These are phyloP conservation scores for Ceratobasidium sp. DNA, from an alignment of 1,284 basidiomycete genomes.

Conservation along the genomic window DNA sequence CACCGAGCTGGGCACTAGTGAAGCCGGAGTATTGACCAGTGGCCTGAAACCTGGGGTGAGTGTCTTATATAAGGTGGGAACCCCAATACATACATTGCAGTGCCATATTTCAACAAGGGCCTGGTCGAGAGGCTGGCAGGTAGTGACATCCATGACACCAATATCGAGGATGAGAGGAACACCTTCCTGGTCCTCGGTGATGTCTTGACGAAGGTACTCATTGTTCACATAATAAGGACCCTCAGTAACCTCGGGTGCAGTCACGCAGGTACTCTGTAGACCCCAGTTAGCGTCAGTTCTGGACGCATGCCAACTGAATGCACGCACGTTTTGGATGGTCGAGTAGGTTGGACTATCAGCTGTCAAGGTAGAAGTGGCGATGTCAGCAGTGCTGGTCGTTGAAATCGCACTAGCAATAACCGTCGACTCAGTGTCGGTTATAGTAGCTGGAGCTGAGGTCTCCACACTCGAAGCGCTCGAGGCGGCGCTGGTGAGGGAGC, in stretches of 20 bases:
- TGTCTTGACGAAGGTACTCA: conserved; percentile 58
- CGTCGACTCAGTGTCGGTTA: conserved; percentile 7
- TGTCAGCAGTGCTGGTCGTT: neutral
- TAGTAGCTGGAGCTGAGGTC: neutral
- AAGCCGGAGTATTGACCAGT: conserved; percentile 54
- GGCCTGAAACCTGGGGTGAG: conserved; percentile 29
- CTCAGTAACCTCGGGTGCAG: conserved; percentile 52
- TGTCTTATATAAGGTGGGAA: neutral
- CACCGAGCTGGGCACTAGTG: conserved; percentile 46
- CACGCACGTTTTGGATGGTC: conserved; percentile 30
- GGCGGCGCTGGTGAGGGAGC: neutral
- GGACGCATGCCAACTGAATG: neutral
- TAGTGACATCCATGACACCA: conserved; percentile 75
- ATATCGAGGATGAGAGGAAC: conserved; percentile 65
- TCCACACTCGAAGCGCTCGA: neutral
- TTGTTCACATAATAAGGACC: conserved; percentile 57
- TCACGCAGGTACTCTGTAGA: conserved; percentile 42
- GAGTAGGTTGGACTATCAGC: conserved; percentile 25
- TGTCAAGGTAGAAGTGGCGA: conserved; percentile 6
- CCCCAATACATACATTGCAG: conserved; percentile 44
- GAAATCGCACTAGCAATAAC: conserved; percentile 27
- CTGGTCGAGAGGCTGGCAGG: conserved; percentile 70
- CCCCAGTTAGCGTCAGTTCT: neutral
- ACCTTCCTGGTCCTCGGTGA: conserved; percentile 60
- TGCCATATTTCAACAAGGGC: conserved; percentile 76